Evolutionary conservation across 2,329 filamentous ascomycete species (phyloP), one percentile per base, ranked within the genome.

Genomic region (Penicillium olsonii): DNA sequence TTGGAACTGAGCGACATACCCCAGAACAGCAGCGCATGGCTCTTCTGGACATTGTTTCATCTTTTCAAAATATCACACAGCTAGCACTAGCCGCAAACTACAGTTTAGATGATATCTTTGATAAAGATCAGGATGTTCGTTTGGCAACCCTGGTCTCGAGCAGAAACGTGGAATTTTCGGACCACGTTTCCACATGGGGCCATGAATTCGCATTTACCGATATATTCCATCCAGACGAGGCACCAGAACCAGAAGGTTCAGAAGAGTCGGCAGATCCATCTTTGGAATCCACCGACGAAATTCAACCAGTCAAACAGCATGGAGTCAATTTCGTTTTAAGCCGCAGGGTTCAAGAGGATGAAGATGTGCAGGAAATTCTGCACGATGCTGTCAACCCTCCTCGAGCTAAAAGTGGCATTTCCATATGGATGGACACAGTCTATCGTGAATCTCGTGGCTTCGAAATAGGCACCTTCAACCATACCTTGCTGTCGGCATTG

Each of bases 61-160:
- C 60, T 4, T 79, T 76, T 48, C 72, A 76, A 50, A 51, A 57
- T 1, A 48, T 71, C 1, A 68, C 68, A 1, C 45, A 63, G 2
- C 50, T 66, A 17, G 70, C 69, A 2, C 54, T 75, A 10, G 61
- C 54, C 33, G 68, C 66, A 4, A 66, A 69, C 35, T 77, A 77
- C 50, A 67, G 64, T 8, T 52, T 50, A 2, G 53, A 67, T 20
- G 58, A 64, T 12, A 54, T 63, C 2, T 75, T 77, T 51, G 59
- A 70, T 2, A 22, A 60, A 10, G 18, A 61, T n/a, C 17, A 54
- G 1, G 49, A 46, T 0, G 60, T 76, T 6, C 8, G 29, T 17
- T 5, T 42, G n/a, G 40, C 19, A 20, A 42, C 40, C 34, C 3
- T n/a, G 14, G 43, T 42, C 15, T 17, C 19, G 41, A 48, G 17